A percentile compares a stretch with the other conserved stretches of the same genome.
Conservation (phyloP, 495 filamentous ascomycete species). For the Usnea hakonensis region DNA sequence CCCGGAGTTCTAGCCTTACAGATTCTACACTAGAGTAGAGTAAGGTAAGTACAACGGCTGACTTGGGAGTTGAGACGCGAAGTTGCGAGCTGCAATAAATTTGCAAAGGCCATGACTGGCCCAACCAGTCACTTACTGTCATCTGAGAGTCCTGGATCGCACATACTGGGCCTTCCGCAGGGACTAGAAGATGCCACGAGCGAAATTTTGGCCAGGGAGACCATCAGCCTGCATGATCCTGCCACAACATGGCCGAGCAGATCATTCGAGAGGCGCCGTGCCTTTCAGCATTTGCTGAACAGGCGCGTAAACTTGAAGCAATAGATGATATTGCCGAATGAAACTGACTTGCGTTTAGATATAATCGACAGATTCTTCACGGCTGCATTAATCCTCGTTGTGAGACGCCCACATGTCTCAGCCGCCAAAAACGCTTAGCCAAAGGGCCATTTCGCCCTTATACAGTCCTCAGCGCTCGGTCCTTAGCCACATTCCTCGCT, state of each 20-base stretch:
- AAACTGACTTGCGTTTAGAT: slow-evolving; percentile 41
- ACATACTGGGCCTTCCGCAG: background rate
- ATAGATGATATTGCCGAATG: background rate
- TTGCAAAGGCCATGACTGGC: background rate
- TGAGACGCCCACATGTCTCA: slow-evolving; percentile 72
- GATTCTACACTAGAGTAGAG: background rate
- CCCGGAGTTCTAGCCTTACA: slow-evolving; percentile 3
- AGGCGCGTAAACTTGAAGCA: slow-evolving; percentile 9
- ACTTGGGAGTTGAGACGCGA: background rate
- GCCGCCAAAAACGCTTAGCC: slow-evolving; percentile 57
- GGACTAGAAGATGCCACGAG: background rate
- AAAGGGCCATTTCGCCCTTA: slow-evolving; percentile 67
- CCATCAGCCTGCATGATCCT: slow-evolving; percentile 41
- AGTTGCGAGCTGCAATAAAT: background rate
- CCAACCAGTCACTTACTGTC: background rate
- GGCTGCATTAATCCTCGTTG: slow-evolving; percentile 69
- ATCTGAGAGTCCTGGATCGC: background rate
- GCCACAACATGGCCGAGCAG: slow-evolving; percentile 36
- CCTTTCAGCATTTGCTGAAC: slow-evolving; percentile 16
- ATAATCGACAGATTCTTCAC: slow-evolving; percentile 72
- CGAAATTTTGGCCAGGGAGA: slow-evolving; percentile 41
- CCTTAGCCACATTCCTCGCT: slow-evolving; percentile 70
- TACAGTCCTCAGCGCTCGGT: slow-evolving; percentile 61
- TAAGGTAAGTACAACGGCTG: background rate
- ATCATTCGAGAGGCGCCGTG: slow-evolving; percentile 18